Base-by-base conservation (phyloP, 768 basidiomycete species). In the Leccinum longicurvipes region DNA sequence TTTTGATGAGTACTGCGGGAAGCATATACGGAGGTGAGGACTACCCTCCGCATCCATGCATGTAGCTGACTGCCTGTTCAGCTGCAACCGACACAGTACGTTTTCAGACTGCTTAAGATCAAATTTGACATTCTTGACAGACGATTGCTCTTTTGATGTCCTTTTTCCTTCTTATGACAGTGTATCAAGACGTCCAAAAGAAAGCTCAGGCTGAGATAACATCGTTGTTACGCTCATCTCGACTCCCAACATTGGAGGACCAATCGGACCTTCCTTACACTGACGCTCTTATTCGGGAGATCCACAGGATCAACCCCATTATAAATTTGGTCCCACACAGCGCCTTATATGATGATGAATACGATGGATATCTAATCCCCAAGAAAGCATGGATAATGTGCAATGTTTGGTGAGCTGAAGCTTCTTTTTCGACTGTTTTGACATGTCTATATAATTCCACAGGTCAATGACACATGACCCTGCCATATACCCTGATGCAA, bases 381-480 rank as follows among this genome's bases (percentile, higher is more conserved):
- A 57, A 55, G 50, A 53, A 53, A 28, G 15, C 39, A 11, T 57
- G 55, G 55, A 45, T 60, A n/a, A 57, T 60, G 55, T 57, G 55
- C 29, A 60, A 60, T 42, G 55, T 60, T 32, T 60, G 58, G 59
- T 57, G 17, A 23, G 46, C 23, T 27, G n/a, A 21, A 25, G 11
- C 17, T 25, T 28, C 25, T 54, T 12, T 15, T 47, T 50, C 28
- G 8, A 15, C 21, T 19, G 11, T 3, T 42, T 31, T 4, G 6
- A 24, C 10, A 25, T 24, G 11, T 6, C 8, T 56, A 21, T 19
- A 44, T 48, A 8, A 15, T 47, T 25, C 23, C 32, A 50, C 47
- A 72, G 72, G 70, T 67, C 64, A 9, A 73, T 75, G 46, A 63
- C 69, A 2, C 71, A 67, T 36, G 71, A 74, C 50, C 55, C 62